These are phyloP conservation scores for Cryptosporidium felis DNA, from an alignment of 169 alveolate species.

Conservation along the genomic window DNA sequence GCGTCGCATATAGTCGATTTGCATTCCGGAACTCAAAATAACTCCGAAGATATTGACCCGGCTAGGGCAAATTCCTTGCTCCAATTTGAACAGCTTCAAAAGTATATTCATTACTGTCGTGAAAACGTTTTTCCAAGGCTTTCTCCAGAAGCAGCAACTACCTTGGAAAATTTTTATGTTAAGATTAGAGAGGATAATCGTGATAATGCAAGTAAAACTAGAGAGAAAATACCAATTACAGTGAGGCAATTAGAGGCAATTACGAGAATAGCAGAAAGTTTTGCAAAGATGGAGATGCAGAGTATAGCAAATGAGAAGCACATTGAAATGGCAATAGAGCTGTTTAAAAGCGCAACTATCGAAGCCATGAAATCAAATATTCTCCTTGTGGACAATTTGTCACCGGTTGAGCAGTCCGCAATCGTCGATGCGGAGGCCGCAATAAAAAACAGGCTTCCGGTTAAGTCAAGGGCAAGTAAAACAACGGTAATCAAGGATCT, in stretches of 20 bases:
- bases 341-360: conserved; percentile 88
- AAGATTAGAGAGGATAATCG: conserved; percentile 91
- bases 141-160: conserved; percentile 93
- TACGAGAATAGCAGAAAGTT: conserved; percentile 93
- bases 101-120: conserved; percentile 89
- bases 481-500: conserved; percentile 37
- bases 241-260: conserved; percentile 99
- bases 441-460: conserved; percentile 63
- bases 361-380: conserved; percentile 85
- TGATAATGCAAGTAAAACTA: conserved; percentile 76
- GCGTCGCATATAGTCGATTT: conserved; percentile 91
- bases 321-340: conserved; percentile 89
- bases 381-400: conserved; percentile 80
- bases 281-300: conserved; percentile 89
- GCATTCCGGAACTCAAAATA: conserved; percentile 78
- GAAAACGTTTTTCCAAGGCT: conserved; percentile 91
- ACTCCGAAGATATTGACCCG: conserved; percentile 1
- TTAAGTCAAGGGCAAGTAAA: conserved; percentile 51
- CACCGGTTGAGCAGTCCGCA: conserved; percentile 82
- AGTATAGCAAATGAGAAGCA: conserved; percentile 87
- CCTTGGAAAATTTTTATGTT: conserved; percentile 93
- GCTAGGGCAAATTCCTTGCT: conserved; percentile 75
- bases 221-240: conserved; percentile 94
- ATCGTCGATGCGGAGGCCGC: conserved; percentile 63
- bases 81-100: conserved; percentile 81